Evolutionary conservation across 73 alveolate genomes (phyloP), one percentile per base, ranked within the genome.

Genomic region (Loxodes magnus): DNA sequence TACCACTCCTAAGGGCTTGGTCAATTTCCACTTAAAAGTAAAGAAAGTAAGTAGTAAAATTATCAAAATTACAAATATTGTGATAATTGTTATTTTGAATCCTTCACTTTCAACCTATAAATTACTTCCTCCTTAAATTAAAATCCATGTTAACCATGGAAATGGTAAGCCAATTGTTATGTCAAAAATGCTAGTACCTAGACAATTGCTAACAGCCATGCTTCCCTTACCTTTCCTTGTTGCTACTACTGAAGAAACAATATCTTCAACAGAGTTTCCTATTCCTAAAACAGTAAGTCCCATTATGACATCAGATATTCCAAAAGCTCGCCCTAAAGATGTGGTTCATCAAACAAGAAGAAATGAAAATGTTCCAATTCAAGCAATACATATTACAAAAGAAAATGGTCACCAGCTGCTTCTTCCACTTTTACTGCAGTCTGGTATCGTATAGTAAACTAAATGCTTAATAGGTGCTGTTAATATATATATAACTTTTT

Each of bases 21-120:
- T 25, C n/a, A 46, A 3, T 24, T 46, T 9, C 50, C 51, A 46
- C 60, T 46, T 46, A n/a, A n/a, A n/a, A n/a, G n/a, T n/a, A n/a
- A n/a, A n/a, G 34, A 46, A 46, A 17, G 43, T 41, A 1, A 20
- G 43, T 12, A 46, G 16, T 20, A 46, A 46, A 19, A 46, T 24
- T 25, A 25, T 25, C 22, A 41, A 46, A n/a, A 23, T 10, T 22
- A 37, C 59, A 46, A 46, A 24, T 21, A 24, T 22, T 10, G 36
- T 22, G n/a, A 46, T 46, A 12, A 46, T 7, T 1, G 17, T 23
- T n/a, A 10, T 5, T 46, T 16, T 15, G 5, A 41, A n/a, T 10
- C 9, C 7, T 16, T 12, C 9, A 10, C 22, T 10, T n/a, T 16
- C 59, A 5, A n/a, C n/a, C n/a, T 9, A 10, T 20, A 46, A 25